These are phyloP conservation scores for Macrolepiota albuminosa DNA, from an alignment of 768 basidiomycete species.

Conservation along the genomic window DNA sequence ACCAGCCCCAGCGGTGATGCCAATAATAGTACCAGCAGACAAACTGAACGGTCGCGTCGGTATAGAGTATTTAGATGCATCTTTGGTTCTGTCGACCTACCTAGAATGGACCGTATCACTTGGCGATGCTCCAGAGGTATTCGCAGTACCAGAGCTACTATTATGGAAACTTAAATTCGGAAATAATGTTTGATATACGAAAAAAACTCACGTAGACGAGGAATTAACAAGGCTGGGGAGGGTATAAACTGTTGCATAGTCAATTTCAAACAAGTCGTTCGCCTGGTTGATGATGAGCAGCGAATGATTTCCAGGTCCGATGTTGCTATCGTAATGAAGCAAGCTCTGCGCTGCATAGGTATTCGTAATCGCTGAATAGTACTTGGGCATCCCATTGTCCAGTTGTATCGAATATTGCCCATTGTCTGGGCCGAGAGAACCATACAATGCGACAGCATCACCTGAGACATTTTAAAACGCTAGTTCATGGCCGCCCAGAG, in stretches of 20 bases:
- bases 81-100: neutral
- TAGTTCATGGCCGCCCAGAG: neutral
- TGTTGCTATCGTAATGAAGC: slow-evolving; percentile 1
- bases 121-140: neutral
- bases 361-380: neutral
- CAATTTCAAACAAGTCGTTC: neutral
- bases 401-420: slow-evolving; percentile 5
- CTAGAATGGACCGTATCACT: neutral
- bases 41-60: neutral
- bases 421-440: slow-evolving; percentile 8
- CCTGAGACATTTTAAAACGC: neutral
- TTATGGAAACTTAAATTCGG: neutral
- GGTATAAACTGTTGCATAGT: neutral
- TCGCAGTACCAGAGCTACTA: neutral
- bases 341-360: neutral
- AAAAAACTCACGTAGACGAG: neutral
- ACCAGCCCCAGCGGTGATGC: neutral
- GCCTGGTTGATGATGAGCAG: slow-evolving; percentile 2
- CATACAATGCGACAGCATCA: slow-evolving; percentile 7
- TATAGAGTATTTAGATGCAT: neutral
- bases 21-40: neutral
- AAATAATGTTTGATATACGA: neutral
- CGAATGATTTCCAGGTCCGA: neutral
- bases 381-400: neutral
- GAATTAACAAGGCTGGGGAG: neutral